Base-by-base conservation (phyloP, 495 filamentous ascomycete species). In the Xylaria intraflava region DNA sequence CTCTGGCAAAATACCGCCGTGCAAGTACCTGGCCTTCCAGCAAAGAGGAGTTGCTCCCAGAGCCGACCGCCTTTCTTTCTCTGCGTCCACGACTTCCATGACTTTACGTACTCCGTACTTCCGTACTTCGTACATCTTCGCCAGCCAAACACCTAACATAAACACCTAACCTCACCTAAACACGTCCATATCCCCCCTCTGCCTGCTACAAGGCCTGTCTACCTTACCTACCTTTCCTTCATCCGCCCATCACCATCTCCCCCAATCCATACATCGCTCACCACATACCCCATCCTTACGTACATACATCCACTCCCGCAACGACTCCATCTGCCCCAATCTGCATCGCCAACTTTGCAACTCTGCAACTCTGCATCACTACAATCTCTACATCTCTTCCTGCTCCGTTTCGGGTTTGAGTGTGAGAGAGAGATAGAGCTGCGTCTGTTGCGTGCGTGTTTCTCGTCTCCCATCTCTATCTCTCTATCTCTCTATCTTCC, bases 241-340 rank as follows among this genome's bases (percentile, higher is more conserved):
- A 45, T 29, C 42, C 20, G 22, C 11, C 41, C 42, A 26, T 45
- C 42, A 10, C 42, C 42, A 11, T 26, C 24, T 17, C 44, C 45
- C 24, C 19, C 35, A 27, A 42, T 38, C 48, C 35, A 41, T 38
- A 50, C 48, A 50, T 42, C 48, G 38, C 48, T 38, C 38, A 36
- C 46, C 47, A 40, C 47, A 49, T 49, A 44, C 38, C 38, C 16
- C 35, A 17, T 38, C 39, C 19, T 38, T 23, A 41, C 36, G 22
- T 49, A 29, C 33, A 11, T 47, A 35, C 27, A 31, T 8, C 29
- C 12, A 20, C 39, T 44, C 9, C 46, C 20, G 46, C 19, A 48
- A n/a, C n/a, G n/a, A n/a, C n/a, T n/a, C n/a, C n/a, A n/a, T n/a
- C n/a, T n/a, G n/a, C n/a, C n/a, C n/a, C n/a, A n/a, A n/a, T n/a